Base-by-base conservation (phyloP, 2,329 filamentous ascomycete genomes). In the Aschersonia sp. region DNA sequence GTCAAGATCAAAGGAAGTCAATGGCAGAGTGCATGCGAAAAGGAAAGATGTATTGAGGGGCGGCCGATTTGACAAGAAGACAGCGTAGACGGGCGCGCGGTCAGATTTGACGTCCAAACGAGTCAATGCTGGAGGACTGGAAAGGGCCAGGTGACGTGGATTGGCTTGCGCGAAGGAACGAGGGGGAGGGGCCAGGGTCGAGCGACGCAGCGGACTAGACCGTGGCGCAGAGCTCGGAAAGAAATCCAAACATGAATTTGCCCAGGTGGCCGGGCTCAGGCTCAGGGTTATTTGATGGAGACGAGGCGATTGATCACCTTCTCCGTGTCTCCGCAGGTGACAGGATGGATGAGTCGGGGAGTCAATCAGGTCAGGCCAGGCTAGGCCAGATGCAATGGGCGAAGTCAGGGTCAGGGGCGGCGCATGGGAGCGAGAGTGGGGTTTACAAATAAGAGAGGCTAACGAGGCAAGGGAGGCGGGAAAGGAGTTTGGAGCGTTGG, bases 11-110 rank as follows among this genome's bases (percentile, higher is more conserved):
- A 20, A 20, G 20, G 20, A 20, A 20, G 20, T 20, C 35, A 28
- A 40, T 43, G 49, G 47, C 29, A 42, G 48, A 45, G 49, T 41
- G 48, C 30, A 35, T 46, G 44, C 45, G 31, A 41, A 43, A 44
- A 47, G 45, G 46, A 38, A 45, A 31, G 31, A 30, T 38, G 35
- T 38, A 12, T 38, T 38, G 35, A 38, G 35, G 35, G 35, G 35
- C 35, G 12, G 35, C 35, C 3, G 20, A 20, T 20, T 38, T 38
- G 35, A 38, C 35, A 38, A 38, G 35, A 46, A 44, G 47, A 31
- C 35, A 41, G 44, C 40, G 30, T 7, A 38, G 35, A 20, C 20
- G 20, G 20, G 20, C 20, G 20, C 20, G 20, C 20, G 30, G 40
- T 43, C 5, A 20, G 20, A 20, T 20, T 20, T 20, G 20, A 20